A percentile compares a stretch with the other conserved stretches of the same genome.
These are phyloP conservation scores for Colletotrichum higginsianum DNA, from an alignment of 2,329 filamentous ascomycete genomes.

Conservation along the genomic window DNA sequence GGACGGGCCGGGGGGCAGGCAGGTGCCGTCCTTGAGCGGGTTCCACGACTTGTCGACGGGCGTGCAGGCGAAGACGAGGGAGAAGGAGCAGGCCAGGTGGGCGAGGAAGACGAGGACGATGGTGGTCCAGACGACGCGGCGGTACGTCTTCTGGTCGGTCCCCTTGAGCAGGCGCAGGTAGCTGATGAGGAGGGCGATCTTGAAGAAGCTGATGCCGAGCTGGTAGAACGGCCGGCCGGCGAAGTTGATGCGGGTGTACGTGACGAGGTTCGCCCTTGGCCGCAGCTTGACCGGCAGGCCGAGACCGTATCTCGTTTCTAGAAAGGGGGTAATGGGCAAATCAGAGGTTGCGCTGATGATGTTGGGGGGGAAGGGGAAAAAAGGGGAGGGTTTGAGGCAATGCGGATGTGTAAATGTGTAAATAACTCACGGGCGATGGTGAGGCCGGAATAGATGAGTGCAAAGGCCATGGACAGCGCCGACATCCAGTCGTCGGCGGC, in stretches of 20 bases:
- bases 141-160: slow-evolving; percentile 62
- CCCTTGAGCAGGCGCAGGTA: slow-evolving; percentile 66
- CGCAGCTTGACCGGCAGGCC: slow-evolving; percentile 62
- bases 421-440: slow-evolving; percentile 63
- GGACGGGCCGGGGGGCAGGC: slow-evolving; percentile 61
- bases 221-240: slow-evolving; percentile 69
- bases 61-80: slow-evolving; percentile 65
- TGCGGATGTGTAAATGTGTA: no score
- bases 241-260: slow-evolving; percentile 66
- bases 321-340: no score
- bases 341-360: no score
- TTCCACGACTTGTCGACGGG: slow-evolving; percentile 66
- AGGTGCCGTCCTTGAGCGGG: slow-evolving; percentile 56
- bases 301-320: slow-evolving; percentile 68
- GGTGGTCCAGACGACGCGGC: slow-evolving; percentile 59
- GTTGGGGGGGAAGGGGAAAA: no score
- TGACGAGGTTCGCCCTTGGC: slow-evolving; percentile 58
- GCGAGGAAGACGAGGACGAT: slow-evolving; percentile 60
- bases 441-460: slow-evolving; percentile 63
- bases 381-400: no score
- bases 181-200: slow-evolving; percentile 67
- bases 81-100: slow-evolving; percentile 64
- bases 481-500: slow-evolving; percentile 64
- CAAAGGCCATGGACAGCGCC: slow-evolving; percentile 59
- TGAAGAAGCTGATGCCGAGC: slow-evolving; percentile 70